Conservation (phyloP, 2,329 filamentous ascomycete genomes). For the Fusarium concolor region DNA sequence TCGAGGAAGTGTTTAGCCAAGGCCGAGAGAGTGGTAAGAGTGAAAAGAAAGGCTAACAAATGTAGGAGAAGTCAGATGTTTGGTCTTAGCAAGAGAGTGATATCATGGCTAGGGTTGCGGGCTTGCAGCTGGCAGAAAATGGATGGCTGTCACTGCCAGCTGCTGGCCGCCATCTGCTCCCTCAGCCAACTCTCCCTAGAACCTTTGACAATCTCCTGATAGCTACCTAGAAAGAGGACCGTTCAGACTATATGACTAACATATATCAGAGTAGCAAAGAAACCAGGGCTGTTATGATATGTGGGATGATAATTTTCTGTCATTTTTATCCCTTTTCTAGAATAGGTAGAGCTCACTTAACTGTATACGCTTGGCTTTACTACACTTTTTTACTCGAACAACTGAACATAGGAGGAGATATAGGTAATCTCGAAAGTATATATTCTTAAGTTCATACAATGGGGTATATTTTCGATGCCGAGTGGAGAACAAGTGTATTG, state of each 20-base stretch:
- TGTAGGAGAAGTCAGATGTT: neutral
- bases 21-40: neutral
- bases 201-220: neutral
- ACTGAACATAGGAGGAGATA: no score
- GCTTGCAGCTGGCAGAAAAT: slow-evolving; percentile 4
- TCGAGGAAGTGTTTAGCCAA: neutral
- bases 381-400: neutral
- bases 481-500: neutral
- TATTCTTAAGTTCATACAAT: neutral
- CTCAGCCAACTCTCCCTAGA: neutral
- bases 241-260: neutral
- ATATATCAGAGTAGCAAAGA: accelerated
- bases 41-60: neutral
- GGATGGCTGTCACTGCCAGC: slow-evolving; percentile 22
- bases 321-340: neutral
- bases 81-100: no score
- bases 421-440: no score
- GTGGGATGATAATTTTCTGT: neutral
- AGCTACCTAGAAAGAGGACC: neutral
- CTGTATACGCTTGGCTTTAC: no score
- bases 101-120: neutral
- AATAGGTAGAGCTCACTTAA: neutral
- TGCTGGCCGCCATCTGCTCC: slow-evolving; percentile 3
- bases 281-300: neutral
- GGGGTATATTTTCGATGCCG: neutral